Percentiles rank a stretch among this genome's conserved stretches.
These are phyloP conservation scores for Pseudophaeomoniella oleicola DNA, from an alignment of 2,329 filamentous ascomycete genomes.

Conservation along the genomic window DNA sequence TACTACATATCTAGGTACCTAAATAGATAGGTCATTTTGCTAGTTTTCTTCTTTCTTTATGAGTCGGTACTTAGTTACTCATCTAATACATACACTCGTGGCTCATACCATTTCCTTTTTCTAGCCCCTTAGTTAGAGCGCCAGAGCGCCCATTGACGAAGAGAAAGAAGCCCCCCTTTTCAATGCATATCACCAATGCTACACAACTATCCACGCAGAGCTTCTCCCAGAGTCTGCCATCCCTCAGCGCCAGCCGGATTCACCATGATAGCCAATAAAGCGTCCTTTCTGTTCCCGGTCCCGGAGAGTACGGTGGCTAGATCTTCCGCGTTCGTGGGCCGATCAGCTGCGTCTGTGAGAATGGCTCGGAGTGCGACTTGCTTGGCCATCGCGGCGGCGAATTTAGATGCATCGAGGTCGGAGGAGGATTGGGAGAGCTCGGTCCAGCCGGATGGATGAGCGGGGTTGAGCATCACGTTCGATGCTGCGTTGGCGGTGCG, in stretches of 20 bases:
- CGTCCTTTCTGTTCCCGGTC: conserved; percentile 56
- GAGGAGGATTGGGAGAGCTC: conserved; percentile 50
- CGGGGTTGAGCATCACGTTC: conserved; percentile 68
- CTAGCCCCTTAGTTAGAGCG: background rate
- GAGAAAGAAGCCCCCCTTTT: too few species aligned
- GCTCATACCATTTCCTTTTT: background rate
- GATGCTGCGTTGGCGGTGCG: conserved; percentile 52
- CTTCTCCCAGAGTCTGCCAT: conserved; percentile 43
- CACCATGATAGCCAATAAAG: conserved; percentile 61
- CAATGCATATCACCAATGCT: too few species aligned
- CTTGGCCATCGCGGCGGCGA: conserved; percentile 62
- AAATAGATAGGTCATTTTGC: background rate
- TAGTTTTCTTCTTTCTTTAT: background rate
- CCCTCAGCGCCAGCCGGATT: conserved; percentile 62
- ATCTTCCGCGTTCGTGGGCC: conserved; percentile 52
- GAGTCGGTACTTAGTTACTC: background rate
- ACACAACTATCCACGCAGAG: background rate
- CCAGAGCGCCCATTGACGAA: too few species aligned
- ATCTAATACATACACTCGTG: background rate
- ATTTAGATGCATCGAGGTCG: conserved; percentile 19
- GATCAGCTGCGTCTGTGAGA: conserved; percentile 42
- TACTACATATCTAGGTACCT: too few species aligned
- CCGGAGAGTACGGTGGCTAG: conserved; percentile 61
- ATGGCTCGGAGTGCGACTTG: conserved; percentile 61
- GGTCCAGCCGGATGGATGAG: conserved; percentile 68